A percentile compares a stretch with the other conserved stretches of the same genome.
Conservation (phyloP, 2,329 filamentous ascomycete species). For the Xylaria arbuscula region DNA sequence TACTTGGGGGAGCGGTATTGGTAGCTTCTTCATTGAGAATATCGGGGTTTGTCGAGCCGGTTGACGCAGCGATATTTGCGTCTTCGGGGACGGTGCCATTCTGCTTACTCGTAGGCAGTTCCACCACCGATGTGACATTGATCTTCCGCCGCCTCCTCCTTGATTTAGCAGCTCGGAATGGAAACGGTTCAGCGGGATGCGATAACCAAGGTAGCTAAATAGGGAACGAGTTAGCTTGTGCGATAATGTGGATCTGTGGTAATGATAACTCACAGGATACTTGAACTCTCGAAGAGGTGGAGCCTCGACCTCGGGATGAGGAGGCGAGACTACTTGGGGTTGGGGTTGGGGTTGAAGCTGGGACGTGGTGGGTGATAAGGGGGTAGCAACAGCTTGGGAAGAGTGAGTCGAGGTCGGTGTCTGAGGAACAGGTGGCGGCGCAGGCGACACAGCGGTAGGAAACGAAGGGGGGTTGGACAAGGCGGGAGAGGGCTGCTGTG, state of each 20-base stretch:
- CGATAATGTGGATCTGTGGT: neutral
- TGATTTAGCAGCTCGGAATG: conserved; percentile 54
- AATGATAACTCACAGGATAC: conserved; percentile 61
- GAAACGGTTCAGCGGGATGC: conserved; percentile 63
- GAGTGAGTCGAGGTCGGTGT: conserved; percentile 67
- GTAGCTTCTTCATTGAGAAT: conserved; percentile 35
- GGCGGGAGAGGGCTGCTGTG: conserved; percentile 60
- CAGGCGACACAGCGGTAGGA: conserved; percentile 57
- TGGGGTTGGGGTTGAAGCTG: conserved; percentile 55
- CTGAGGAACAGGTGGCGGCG: conserved; percentile 55
- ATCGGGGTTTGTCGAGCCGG: conserved; percentile 43
- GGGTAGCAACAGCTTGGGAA: conserved; percentile 53
- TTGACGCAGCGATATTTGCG: conserved; percentile 26
- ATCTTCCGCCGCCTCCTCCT: conserved; percentile 57
- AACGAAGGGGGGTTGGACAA: conserved; percentile 64
- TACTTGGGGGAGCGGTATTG: conserved; percentile 30
- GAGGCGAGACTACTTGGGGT: conserved; percentile 46
- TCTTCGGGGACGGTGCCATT: conserved; percentile 45
- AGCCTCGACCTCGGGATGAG: conserved; percentile 45
- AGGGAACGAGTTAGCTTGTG: conserved; percentile 44
- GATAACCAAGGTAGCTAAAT: conserved; percentile 69
- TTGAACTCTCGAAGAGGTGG: conserved; percentile 53
- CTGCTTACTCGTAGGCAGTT: conserved; percentile 56
- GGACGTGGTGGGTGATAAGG: conserved; percentile 61
- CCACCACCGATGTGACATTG: conserved; percentile 54